Base-by-base conservation (phyloP, 208 protist genomes). In the Leishmania braziliensis region DNA sequence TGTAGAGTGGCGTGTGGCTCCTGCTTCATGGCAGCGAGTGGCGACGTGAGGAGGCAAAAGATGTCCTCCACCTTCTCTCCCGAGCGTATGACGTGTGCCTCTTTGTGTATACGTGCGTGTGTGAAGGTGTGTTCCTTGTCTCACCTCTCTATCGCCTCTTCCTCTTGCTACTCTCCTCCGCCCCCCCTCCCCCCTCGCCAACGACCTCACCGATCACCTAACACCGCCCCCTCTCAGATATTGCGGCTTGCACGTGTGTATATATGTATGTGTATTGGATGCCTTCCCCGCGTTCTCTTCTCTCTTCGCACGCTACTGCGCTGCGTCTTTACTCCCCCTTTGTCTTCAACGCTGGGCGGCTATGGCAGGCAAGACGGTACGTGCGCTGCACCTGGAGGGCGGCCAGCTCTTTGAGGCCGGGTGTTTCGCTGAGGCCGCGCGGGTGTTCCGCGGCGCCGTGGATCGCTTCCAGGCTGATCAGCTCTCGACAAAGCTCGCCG, bases 401-500 rank as follows among this genome's bases (percentile, higher is more conserved):
- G 84, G 88, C 54, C n/a, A 66, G 10, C 78, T 86, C 29, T 89
- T 86, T 56, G 85, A 86, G n/a, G 62, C 33, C 0, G 72, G 78
- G 39, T 62, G 80, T 12, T 66, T 84, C 54, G 50, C 10, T 54
- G 83, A 84, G 23, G 89, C 89, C 1, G 75, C 71, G 6, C 79
- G 66, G 16, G 48, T 54, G 18, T 92, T 90, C 65, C 84, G 80
- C 58, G 66, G 43, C 5, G 82, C 82, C 10, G 74, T 90, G 8
- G 81, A 87, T 20, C 76, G 81, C 72, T 92, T 92, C 70, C 71
- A 79, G 16, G 81, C 80, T 0, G 81, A 89, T 50, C 81, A 69
- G 23, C n/a, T 71, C 58, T 75, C 82, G 39, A 82, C 81, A 36
- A 71, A 79, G 18, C 60, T 78, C 5, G 66, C 80, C 10, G 81